Conservation (phyloP, 495 filamentous ascomycete species). For the Aspergillus asperescens region DNA sequence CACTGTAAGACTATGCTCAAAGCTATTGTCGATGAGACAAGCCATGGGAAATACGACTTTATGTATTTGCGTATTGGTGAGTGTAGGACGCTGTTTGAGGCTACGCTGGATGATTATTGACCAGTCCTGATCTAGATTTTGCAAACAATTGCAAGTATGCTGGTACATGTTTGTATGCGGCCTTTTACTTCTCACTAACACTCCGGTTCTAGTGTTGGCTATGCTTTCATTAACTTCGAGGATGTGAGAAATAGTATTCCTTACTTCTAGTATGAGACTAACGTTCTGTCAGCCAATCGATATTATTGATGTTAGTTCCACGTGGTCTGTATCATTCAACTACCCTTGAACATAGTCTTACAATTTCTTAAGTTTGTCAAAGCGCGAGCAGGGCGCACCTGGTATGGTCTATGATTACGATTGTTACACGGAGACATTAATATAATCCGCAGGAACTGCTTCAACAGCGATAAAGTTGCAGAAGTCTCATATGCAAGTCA, state of each 20-base stretch:
- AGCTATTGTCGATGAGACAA: slow-evolving; percentile 69
- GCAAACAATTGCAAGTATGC: slow-evolving; percentile 83
- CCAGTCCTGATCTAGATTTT: slow-evolving; percentile 54
- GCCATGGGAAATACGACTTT: slow-evolving; percentile 82
- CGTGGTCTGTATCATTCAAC: background rate
- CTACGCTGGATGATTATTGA: background rate
- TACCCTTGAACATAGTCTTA: slow-evolving; percentile 10
- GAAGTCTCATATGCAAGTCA: slow-evolving; percentile 91
- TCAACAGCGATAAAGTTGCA: slow-evolving; percentile 77
- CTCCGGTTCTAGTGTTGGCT: slow-evolving; percentile 68
- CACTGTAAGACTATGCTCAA: slow-evolving; percentile 57
- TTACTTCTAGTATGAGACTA: slow-evolving; percentile 9
- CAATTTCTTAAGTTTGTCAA: slow-evolving; percentile 64
- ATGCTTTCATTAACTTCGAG: slow-evolving; percentile 95
- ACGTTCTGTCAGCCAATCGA: slow-evolving; percentile 53
- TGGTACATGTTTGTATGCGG: background rate
- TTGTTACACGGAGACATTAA: background rate
- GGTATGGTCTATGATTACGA: slow-evolving; percentile 39
- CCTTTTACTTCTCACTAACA: slow-evolving; percentile 16
- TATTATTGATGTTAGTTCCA: slow-evolving; percentile 59
- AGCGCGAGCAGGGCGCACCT: slow-evolving; percentile 63
- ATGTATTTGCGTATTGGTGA: slow-evolving; percentile 85
- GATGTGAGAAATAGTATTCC: slow-evolving; percentile 52
- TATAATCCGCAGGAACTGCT: slow-evolving; percentile 57
- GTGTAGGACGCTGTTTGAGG: slow-evolving; percentile 7